A percentile compares a stretch with the other conserved stretches of the same genome.
Conservation (phyloP, 129 eudicot species). For the Arctium lappa region DNA sequence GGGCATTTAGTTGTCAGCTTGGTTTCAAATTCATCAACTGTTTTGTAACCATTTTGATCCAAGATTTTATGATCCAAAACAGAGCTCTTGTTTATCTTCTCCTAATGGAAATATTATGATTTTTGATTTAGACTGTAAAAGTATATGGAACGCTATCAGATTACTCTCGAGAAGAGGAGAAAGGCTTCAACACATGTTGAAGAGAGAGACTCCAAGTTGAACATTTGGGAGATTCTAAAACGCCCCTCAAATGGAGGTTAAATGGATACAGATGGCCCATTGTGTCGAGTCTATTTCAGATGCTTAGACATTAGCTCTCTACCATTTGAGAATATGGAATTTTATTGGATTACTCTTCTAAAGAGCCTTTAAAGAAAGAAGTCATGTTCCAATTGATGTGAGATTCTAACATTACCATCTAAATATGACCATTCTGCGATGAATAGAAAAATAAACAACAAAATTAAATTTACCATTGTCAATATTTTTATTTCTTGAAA, state of each 20-base stretch:
- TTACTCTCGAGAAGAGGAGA: neutral
- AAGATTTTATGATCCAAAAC: neutral
- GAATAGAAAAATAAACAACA: neutral
- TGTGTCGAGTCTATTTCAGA: neutral
- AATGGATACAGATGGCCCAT: neutral
- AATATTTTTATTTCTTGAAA: no score
- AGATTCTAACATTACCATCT: neutral
- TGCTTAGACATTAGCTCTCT: no score
- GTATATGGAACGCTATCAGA: neutral
- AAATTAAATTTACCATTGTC: neutral
- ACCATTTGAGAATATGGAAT: no score
- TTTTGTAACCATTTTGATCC: slow-evolving; percentile 4
- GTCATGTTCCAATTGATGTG: neutral
- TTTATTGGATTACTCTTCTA: no score
- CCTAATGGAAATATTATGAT: neutral
- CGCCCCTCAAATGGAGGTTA: neutral
- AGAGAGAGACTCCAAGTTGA: neutral
- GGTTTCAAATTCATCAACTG: neutral
- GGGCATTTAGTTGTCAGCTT: neutral
- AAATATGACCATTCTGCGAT: neutral
- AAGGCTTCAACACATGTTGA: neutral
- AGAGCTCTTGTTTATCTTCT: neutral
- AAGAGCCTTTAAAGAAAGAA: neutral
- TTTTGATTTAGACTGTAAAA: neutral
- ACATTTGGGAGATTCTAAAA: neutral